A percentile compares a stretch with the other conserved stretches of the same genome.
phyloP scores from a whole-genome alignment of 2,329 filamentous ascomycete genomes.

The Monosporascus sp. region DNA sequence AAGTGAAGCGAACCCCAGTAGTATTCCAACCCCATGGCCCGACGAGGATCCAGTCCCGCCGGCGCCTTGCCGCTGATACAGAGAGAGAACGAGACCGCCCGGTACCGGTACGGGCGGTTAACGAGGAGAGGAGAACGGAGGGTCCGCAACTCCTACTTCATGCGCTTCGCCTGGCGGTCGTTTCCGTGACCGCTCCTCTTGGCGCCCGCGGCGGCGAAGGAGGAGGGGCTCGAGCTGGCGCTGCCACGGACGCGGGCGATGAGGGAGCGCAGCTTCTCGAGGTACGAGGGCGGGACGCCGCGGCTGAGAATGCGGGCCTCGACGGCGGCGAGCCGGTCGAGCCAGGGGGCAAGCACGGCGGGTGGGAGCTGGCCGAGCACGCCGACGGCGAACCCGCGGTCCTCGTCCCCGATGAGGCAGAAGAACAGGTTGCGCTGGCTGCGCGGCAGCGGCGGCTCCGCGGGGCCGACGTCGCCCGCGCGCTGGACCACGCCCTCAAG shows the following conservation, averaged over 20 bases:
- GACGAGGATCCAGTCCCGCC: background rate
- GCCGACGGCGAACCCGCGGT: slow-evolving; percentile 40
- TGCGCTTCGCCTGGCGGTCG: slow-evolving; percentile 18
- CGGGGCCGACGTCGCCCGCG: slow-evolving; percentile 31
- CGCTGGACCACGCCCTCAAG: slow-evolving; percentile 39
- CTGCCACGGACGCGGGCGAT: slow-evolving; percentile 21
- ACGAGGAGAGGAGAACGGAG: too few species aligned
- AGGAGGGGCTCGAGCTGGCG: slow-evolving; percentile 3
- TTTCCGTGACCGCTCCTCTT: slow-evolving; percentile 19
- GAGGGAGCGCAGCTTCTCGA: slow-evolving; percentile 24
- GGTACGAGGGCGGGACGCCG: slow-evolving; percentile 23
- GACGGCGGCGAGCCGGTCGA: slow-evolving; percentile 28
- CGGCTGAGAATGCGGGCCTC: slow-evolving; percentile 20
- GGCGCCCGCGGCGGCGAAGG: slow-evolving; percentile 8
- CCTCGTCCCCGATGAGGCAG: slow-evolving; percentile 40
- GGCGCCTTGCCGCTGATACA: too few species aligned
- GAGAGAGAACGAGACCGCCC: too few species aligned
- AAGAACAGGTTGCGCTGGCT: slow-evolving; percentile 43
- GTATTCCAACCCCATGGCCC: background rate
- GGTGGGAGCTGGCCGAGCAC: slow-evolving; percentile 28
- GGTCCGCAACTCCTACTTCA: slow-evolving; percentile 10
- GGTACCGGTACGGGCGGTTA: too few species aligned
- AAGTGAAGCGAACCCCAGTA: slow-evolving; percentile 2
- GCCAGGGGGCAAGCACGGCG: slow-evolving; percentile 13
- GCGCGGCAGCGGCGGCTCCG: slow-evolving; percentile 8